Evolutionary conservation across 306 rosid genomes (phyloP).

Genomic region (Quercus gilva): DNA sequence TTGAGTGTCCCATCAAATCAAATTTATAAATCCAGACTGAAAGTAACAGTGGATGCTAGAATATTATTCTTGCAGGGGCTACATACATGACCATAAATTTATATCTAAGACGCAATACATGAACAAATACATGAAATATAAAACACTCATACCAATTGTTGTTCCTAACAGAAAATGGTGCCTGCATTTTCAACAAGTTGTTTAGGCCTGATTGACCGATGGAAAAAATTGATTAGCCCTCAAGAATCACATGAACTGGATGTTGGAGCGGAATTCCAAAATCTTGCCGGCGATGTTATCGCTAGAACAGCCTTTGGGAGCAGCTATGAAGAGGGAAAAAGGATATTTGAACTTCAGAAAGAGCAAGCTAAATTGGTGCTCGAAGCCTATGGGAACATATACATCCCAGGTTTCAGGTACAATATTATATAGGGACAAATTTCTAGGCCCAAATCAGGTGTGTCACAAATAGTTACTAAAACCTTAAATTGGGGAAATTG

Average conservation of each 20-base stretch:
- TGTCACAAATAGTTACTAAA: not conserved
- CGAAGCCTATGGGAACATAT: constrained; percentile 33
- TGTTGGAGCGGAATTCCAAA: constrained; percentile 28
- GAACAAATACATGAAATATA: too few species aligned
- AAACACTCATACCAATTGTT: too few species aligned
- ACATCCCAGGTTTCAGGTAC: constrained; percentile 50
- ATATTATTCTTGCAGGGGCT: too few species aligned
- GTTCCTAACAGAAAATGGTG: constrained; percentile 31
- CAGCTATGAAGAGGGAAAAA: constrained; percentile 45
- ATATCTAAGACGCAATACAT: too few species aligned
- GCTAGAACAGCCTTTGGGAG: constrained; percentile 50
- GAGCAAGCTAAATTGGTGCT: constrained; percentile 26
- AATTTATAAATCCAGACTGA: too few species aligned
- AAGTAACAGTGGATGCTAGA: too few species aligned
- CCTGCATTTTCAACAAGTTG: constrained; percentile 46
- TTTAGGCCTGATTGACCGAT: constrained; percentile 24
- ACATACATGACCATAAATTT: too few species aligned
- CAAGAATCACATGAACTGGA: constrained; percentile 41
- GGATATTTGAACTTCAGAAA: constrained; percentile 42
- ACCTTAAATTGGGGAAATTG: not conserved
- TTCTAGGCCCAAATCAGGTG: not conserved
- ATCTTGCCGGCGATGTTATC: constrained; percentile 33
- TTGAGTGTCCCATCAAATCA: too few species aligned
- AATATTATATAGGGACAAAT: not conserved
- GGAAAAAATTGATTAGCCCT: constrained; percentile 20